Conservation (phyloP, 2,329 filamentous ascomycete genomes). For the Alternaria alternata region DNA sequence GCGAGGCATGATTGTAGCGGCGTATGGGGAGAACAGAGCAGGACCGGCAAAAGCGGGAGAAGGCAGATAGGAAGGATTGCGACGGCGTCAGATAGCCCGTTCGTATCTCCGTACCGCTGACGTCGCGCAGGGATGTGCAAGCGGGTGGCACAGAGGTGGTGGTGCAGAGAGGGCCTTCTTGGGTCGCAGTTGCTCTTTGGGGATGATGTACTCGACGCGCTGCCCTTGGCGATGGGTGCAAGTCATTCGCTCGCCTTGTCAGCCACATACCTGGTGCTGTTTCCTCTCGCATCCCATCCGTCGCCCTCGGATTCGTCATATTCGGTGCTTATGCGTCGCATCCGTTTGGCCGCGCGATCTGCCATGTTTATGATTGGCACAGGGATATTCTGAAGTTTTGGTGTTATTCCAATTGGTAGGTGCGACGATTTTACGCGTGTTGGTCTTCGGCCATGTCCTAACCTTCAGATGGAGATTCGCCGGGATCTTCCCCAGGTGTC, state of each 20-base stretch:
- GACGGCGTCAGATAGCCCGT: constrained; percentile 27
- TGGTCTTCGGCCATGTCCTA: constrained; percentile 10
- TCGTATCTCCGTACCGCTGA: constrained; percentile 10
- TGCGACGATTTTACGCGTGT: constrained; percentile 17
- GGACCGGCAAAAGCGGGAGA: constrained; percentile 6
- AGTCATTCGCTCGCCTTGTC: constrained; percentile 33
- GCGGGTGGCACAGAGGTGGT: constrained; percentile 31
- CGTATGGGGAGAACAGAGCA: neutral
- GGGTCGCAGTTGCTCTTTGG: constrained; percentile 22
- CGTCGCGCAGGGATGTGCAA: constrained; percentile 27
- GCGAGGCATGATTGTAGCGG: constrained; percentile 43
- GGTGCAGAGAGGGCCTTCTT: constrained; percentile 16
- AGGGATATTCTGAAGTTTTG: neutral
- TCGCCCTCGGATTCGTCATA: constrained; percentile 47
- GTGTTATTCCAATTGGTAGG: constrained; percentile 13
- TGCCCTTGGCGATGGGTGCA: constrained; percentile 30
- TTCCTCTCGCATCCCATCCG: constrained; percentile 46
- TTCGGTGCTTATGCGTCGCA: constrained; percentile 52
- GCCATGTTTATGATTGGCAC: constrained; percentile 28
- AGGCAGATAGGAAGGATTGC: constrained; percentile 15
- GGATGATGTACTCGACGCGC: constrained; percentile 31
- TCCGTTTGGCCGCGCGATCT: constrained; percentile 49
- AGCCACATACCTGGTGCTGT: constrained; percentile 43
- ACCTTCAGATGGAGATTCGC: constrained; percentile 17
- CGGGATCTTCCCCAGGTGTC: constrained; percentile 21